Evolutionary conservation across 257 asterid genomes (phyloP).

Genomic region (Salvia rosmarinus): DNA sequence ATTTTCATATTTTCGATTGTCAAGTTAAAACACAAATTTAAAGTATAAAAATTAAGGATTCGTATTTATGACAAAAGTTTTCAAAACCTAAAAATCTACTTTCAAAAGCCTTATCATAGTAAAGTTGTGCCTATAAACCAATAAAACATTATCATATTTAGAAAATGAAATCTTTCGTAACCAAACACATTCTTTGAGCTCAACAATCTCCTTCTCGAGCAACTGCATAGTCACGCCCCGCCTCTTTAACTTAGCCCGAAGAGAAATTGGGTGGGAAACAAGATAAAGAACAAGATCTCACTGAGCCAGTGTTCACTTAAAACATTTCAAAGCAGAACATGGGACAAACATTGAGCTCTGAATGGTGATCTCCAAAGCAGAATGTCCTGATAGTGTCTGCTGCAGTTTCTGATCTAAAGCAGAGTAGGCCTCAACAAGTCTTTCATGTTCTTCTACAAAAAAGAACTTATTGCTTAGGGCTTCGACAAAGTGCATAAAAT

Average conservation of each 20-base stretch:
- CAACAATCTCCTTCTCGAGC: constrained; percentile 70
- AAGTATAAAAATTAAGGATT: background rate
- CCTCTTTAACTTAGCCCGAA: constrained; percentile 75
- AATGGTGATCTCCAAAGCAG: constrained; percentile 57
- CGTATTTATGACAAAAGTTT: background rate
- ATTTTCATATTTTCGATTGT: background rate
- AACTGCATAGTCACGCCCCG: constrained; percentile 73
- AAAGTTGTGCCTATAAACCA: constrained; percentile 16
- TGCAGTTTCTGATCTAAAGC: constrained; percentile 67
- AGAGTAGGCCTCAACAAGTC: constrained; percentile 70
- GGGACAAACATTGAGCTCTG: constrained; percentile 70
- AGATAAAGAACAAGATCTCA: constrained; percentile 24
- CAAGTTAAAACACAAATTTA: background rate
- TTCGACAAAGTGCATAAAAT: constrained; percentile 6
- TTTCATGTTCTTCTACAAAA: constrained; percentile 81
- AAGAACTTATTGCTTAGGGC: constrained; percentile 14
- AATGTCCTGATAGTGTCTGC: constrained; percentile 65
- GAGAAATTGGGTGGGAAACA: constrained; percentile 12
- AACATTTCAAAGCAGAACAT: constrained; percentile 4
- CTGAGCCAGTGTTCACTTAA: constrained; percentile 1
- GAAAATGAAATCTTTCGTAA: constrained; percentile 12
- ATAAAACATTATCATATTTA: background rate
- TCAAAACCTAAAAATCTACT: background rate
- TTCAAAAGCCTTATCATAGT: background rate
- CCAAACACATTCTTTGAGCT: constrained; percentile 86